Percentiles rank a stretch among this genome's conserved stretches.
Conservation (phyloP, 192 early-diverging fungal species). For the Obelidium mucronatum region DNA sequence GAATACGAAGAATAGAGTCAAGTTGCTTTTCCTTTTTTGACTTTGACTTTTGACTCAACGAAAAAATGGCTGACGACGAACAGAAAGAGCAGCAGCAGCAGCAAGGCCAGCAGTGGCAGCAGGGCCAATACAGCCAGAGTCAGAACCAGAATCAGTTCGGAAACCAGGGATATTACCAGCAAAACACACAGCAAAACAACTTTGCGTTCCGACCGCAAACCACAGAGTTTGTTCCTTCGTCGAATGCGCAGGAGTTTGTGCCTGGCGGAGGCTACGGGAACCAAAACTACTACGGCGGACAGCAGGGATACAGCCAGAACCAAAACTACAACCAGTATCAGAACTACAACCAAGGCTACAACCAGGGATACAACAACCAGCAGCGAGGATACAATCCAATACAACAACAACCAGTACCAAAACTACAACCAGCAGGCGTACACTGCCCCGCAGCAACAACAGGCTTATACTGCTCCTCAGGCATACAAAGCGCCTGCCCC, state of each 20-base stretch:
- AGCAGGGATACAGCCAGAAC: conserved; percentile 36
- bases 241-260: conserved; percentile 72
- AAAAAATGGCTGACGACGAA: conserved; percentile 23
- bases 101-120: neutral
- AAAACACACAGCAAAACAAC: neutral
- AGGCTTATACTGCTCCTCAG: conserved; percentile 43
- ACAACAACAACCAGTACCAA: conserved; percentile 29
- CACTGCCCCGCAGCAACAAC: conserved; percentile 36
- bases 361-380: conserved; percentile 31
- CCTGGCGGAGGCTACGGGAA: conserved; percentile 47
- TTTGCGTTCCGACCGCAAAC: conserved; percentile 23
- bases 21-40: neutral
- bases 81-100: conserved; percentile 2
- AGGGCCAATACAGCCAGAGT: neutral
- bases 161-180: neutral
- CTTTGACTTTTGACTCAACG: neutral
- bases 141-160: conserved; percentile 1
- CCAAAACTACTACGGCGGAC: conserved; percentile 19
- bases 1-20: too few relatives aligned
- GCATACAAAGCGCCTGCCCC: conserved; percentile 30
- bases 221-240: conserved; percentile 54
- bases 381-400: too few relatives aligned
- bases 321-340: conserved; percentile 20
- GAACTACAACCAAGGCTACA: neutral
- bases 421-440: conserved; percentile 33